Evolutionary conservation across 352 stramenopile species (phyloP).

Genomic region (Paralagenidium karlingii): DNA sequence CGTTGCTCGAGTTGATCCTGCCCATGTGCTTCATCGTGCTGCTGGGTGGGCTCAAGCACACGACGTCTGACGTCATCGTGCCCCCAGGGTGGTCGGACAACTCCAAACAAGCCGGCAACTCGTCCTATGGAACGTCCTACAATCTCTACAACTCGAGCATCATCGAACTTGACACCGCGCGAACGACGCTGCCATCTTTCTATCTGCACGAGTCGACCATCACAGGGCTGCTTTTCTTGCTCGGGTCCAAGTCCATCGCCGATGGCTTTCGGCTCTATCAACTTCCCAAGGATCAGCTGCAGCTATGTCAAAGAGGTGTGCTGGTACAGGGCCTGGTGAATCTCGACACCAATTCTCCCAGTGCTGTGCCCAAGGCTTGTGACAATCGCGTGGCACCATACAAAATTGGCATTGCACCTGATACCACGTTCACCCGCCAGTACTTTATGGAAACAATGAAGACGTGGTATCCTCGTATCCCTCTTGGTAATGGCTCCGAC

Average conservation of each 20-base stretch:
- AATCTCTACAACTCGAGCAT: too few species aligned
- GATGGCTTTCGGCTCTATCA: too few species aligned
- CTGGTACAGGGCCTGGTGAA: constrained; percentile 18
- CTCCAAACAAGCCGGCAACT: neutral
- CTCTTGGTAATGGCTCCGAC: constrained; percentile 8
- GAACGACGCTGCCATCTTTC: too few species aligned
- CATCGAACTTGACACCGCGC: too few species aligned
- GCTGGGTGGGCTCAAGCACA: constrained; percentile 44
- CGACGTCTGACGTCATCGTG: constrained; percentile 30
- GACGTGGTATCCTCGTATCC: constrained; percentile 34
- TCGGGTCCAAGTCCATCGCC: constrained; percentile 14
- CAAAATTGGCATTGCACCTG: constrained; percentile 34
- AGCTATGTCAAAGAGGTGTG: constrained; percentile 10
- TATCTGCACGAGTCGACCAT: constrained; percentile 32
- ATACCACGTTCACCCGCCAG: constrained; percentile 38
- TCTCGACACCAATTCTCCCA: constrained; percentile 15
- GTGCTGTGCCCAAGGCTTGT: constrained; percentile 19
- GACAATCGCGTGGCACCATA: constrained; percentile 14
- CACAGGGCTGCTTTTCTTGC: constrained; percentile 29
- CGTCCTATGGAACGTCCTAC: constrained; percentile 10
- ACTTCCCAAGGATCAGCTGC: constrained; percentile 3
- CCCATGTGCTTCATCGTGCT: constrained; percentile 49
- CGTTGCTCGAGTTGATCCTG: constrained; percentile 33
- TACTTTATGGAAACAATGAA: constrained; percentile 49
- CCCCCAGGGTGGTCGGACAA: constrained; percentile 37